These are phyloP conservation scores for Trichoderma cornu-damae DNA, from an alignment of 2,329 filamentous ascomycete species.

Conservation along the genomic window DNA sequence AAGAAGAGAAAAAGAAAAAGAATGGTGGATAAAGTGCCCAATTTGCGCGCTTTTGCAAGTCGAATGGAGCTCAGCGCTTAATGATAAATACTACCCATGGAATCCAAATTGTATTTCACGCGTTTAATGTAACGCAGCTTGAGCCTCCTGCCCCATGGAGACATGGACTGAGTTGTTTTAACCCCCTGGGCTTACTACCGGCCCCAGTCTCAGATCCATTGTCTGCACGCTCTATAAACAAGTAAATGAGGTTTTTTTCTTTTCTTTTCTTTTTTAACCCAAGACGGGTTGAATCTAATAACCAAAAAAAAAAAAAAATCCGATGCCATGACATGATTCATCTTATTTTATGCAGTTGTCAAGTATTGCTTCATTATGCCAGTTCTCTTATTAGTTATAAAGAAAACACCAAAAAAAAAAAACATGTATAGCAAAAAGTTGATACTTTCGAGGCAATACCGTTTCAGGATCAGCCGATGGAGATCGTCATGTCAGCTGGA, in stretches of 20 bases:
- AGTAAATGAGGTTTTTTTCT: background rate
- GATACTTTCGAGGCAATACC: background rate
- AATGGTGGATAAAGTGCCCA: too few relatives aligned
- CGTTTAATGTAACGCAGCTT: background rate
- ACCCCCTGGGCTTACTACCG: constrained; percentile 11
- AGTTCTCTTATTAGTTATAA: too few relatives aligned
- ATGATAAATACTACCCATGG: too few relatives aligned
- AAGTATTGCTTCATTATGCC: background rate
- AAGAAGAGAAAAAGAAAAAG: too few relatives aligned
- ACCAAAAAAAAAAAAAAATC: background rate
- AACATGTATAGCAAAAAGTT: background rate
- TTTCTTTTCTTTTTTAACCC: too few relatives aligned
- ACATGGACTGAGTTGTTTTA: background rate
- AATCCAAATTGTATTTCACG: background rate
- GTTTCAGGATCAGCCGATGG: background rate
- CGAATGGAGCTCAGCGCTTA: background rate
- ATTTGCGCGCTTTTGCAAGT: too few relatives aligned
- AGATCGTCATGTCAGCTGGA: background rate
- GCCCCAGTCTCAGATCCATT: constrained; percentile 4
- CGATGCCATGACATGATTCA: background rate
- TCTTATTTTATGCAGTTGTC: background rate
- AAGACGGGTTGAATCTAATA: background rate
- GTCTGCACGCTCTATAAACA: background rate
- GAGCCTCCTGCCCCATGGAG: constrained; percentile 7
- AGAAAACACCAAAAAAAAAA: too few relatives aligned